phyloP scores from a whole-genome alignment of 2,329 filamentous ascomycete species.

The Epichloe coenophiala region DNA sequence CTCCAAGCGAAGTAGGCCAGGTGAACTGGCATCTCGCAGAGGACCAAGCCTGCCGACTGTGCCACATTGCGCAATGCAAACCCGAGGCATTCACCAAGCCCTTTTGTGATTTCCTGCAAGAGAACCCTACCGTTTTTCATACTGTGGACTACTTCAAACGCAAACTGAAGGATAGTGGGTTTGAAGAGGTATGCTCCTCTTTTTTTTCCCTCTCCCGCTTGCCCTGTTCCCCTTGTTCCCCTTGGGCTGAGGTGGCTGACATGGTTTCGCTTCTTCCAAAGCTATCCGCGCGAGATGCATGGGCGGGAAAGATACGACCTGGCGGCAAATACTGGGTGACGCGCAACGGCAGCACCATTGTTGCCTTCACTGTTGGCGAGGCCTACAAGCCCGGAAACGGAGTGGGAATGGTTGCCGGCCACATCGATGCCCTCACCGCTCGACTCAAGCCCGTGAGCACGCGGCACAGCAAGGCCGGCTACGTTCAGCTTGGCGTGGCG shows the following conservation, averaged over 20 bases:
- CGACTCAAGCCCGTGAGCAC: conserved; percentile 83
- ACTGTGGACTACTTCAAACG: conserved; percentile 66
- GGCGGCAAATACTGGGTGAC: conserved; percentile 84
- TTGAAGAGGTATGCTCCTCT: conserved; percentile 42
- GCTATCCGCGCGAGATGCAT: conserved; percentile 68
- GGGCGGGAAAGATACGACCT: conserved; percentile 56
- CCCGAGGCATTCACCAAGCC: conserved; percentile 64
- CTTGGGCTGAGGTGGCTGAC: background rate
- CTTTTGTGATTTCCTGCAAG: conserved; percentile 74
- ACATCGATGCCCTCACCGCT: conserved; percentile 84
- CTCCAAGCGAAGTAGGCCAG: conserved; percentile 14
- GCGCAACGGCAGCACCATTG: conserved; percentile 73
- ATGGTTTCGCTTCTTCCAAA: conserved; percentile 15
- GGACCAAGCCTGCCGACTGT: conserved; percentile 20
- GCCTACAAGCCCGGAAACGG: conserved; percentile 77
- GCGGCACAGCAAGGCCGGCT: conserved; percentile 74
- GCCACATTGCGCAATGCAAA: conserved; percentile 25
- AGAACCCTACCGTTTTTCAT: conserved; percentile 91
- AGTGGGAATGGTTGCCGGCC: conserved; percentile 76
- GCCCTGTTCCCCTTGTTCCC: background rate
- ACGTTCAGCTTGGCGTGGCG: conserved; percentile 77
- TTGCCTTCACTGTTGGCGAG: conserved; percentile 73
- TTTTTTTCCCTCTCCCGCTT: background rate
- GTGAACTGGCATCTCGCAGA: conserved; percentile 18
- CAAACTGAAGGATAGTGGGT: conserved; percentile 60